Percentiles rank a stretch among this genome's conserved stretches.
phyloP scores from a whole-genome alignment of 2,329 filamentous ascomycete genomes.

The Colletotrichum sp. region DNA sequence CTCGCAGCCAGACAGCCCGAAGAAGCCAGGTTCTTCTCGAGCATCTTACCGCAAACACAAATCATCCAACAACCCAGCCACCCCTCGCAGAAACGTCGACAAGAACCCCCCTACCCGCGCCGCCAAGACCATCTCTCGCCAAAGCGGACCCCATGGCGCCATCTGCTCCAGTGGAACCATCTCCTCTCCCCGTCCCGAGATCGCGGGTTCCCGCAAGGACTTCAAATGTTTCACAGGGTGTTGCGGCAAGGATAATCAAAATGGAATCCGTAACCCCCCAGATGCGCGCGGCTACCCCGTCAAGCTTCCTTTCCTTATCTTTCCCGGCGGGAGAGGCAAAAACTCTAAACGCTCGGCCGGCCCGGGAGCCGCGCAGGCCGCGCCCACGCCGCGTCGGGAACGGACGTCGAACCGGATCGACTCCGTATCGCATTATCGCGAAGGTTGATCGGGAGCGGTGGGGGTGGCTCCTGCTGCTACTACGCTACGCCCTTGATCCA shows the following conservation, averaged over 20 bases:
- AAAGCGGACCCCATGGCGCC: background rate
- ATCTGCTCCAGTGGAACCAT: background rate
- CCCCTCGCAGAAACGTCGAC: background rate
- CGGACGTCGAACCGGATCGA: background rate
- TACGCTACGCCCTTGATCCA: background rate
- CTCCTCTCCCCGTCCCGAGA: background rate
- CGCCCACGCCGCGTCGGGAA: background rate
- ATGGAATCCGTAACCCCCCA: background rate
- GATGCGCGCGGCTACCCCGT: background rate
- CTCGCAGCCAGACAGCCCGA: background rate
- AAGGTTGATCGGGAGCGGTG: background rate
- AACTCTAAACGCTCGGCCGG: constrained; percentile 1
- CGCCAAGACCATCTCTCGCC: background rate
- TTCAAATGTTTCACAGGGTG: background rate
- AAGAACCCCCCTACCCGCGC: background rate
- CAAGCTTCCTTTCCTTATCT: background rate
- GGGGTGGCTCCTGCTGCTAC: background rate
- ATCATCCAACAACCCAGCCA: too few relatives aligned
- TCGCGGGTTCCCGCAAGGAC: background rate
- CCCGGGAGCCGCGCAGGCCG: background rate
- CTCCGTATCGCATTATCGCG: background rate
- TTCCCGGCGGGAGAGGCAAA: background rate
- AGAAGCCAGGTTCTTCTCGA: background rate
- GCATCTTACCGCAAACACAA: too few relatives aligned
- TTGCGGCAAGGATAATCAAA: background rate